Percentiles rank a stretch among this genome's conserved stretches.
Evolutionary conservation across 345 rosid genomes (phyloP).

Genomic region (Acer negundo): DNA sequence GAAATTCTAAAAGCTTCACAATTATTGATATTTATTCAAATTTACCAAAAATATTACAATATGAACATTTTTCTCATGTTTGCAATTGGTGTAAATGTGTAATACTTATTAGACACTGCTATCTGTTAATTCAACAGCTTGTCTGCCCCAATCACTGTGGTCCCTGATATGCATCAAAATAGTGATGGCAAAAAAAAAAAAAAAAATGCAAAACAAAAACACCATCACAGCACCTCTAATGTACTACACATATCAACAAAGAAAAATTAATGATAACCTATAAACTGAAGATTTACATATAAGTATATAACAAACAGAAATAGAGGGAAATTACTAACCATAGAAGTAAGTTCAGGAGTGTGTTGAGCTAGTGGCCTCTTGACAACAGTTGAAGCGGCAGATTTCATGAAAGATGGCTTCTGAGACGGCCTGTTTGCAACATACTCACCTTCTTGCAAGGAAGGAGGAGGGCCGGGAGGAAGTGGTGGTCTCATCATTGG

Average conservation of each 20-base stretch:
- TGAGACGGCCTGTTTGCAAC: constrained; percentile 49
- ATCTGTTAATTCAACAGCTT: neutral
- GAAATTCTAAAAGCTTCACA: neutral
- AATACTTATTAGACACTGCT: neutral
- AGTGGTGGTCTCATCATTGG: constrained; percentile 96
- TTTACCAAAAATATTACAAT: neutral
- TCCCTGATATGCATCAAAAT: neutral
- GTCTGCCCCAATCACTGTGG: neutral
- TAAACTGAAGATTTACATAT: neutral
- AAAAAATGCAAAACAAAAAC: neutral
- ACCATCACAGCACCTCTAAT: neutral
- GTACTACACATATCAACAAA: neutral
- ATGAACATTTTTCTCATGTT: neutral
- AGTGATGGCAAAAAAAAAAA: neutral
- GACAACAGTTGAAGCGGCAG: constrained; percentile 98
- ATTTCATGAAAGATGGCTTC: constrained; percentile 92
- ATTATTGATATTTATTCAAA: neutral
- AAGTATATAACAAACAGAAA: neutral
- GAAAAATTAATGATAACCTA: neutral
- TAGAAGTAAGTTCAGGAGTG: constrained; percentile 91
- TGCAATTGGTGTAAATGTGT: too few relatives aligned
- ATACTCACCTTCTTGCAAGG: constrained; percentile 50
- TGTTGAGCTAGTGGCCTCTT: constrained; percentile 99
- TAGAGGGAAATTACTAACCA: constrained; percentile 53
- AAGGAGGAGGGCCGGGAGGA: constrained; percentile 94